These are phyloP conservation scores for Trifolium subterraneum DNA, from an alignment of 306 rosid genomes.

Conservation along the genomic window DNA sequence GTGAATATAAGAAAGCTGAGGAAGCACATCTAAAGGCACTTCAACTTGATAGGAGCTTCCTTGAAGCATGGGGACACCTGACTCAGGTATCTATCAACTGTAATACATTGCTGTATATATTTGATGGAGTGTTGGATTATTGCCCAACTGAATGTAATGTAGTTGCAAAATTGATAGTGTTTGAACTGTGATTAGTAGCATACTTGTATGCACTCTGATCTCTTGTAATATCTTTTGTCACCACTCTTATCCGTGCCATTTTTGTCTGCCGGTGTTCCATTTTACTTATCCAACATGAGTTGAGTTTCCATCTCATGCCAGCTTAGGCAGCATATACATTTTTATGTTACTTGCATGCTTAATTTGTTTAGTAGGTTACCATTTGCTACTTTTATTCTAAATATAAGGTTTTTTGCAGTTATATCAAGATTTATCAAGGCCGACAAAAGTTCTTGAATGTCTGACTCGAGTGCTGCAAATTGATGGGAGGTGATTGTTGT, in stretches of 20 bases:
- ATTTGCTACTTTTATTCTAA: constrained; percentile 32
- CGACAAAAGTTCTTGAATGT: constrained; percentile 73
- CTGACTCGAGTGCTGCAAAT: constrained; percentile 69
- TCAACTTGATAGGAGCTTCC: constrained; percentile 73
- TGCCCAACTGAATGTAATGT: constrained; percentile 25
- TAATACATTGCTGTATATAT: neutral
- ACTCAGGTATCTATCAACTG: constrained; percentile 65
- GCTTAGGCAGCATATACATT: constrained; percentile 33
- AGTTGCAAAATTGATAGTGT: constrained; percentile 7
- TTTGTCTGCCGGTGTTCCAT: constrained; percentile 8
- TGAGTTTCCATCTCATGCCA: constrained; percentile 39
- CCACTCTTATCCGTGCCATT: constrained; percentile 18
- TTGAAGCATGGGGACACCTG: constrained; percentile 88
- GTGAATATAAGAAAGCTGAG: constrained; percentile 80
- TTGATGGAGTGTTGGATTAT: constrained; percentile 28
- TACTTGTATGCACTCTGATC: constrained; percentile 39
- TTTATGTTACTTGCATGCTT: constrained; percentile 23
- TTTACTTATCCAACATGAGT: constrained; percentile 21
- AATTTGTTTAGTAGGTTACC: constrained; percentile 13
- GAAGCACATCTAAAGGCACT: constrained; percentile 84
- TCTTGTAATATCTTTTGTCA: constrained; percentile 23
- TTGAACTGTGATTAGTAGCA: constrained; percentile 27
- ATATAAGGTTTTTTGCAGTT: constrained; percentile 48
- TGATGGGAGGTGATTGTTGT: constrained; percentile 73
- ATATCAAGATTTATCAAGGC: constrained; percentile 65